Conservation (phyloP, 352 stramenopile species). For the Globisporangium paddicum region DNA sequence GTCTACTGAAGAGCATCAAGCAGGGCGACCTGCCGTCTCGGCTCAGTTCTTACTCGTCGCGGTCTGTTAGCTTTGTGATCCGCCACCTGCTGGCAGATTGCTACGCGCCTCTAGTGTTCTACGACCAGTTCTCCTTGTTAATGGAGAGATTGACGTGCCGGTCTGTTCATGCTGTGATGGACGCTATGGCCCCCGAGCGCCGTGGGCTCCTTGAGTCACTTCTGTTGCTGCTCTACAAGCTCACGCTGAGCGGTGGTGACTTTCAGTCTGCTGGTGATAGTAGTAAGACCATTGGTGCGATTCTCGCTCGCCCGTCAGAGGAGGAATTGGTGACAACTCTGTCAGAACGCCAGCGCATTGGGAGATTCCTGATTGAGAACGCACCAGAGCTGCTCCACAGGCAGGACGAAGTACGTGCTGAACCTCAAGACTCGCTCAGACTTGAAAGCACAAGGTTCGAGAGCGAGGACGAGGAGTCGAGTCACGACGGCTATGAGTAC, state of each 20-base stretch:
- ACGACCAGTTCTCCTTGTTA: constrained; percentile 7
- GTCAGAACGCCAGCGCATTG: constrained; percentile 4
- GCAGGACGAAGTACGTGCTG: not conserved
- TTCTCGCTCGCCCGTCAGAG: constrained; percentile 7
- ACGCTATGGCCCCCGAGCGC: constrained; percentile 12
- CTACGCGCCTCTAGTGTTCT: constrained; percentile 24
- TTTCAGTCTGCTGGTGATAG: not conserved
- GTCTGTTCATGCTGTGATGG: constrained; percentile 1
- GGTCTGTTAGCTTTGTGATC: constrained; percentile 20
- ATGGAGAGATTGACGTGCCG: not conserved
- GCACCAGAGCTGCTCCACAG: constrained; percentile 15
- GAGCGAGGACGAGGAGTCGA: not conserved
- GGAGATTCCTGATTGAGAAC: constrained; percentile 19
- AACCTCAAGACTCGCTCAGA: not conserved
- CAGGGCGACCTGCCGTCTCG: constrained; percentile 19
- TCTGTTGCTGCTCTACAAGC: constrained; percentile 24
- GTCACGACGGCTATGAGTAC: not conserved
- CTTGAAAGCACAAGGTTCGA: not conserved
- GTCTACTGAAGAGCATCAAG: constrained; percentile 15
- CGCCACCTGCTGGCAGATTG: constrained; percentile 14
- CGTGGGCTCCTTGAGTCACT: constrained; percentile 23
- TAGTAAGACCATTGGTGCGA: constrained; percentile 14
- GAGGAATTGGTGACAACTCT: constrained; percentile 1
- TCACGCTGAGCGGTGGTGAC: constrained; percentile 18
- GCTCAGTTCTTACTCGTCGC: constrained; percentile 25